Base-by-base conservation (phyloP, 768 basidiomycete species). In the Tricholoma sp. region DNA sequence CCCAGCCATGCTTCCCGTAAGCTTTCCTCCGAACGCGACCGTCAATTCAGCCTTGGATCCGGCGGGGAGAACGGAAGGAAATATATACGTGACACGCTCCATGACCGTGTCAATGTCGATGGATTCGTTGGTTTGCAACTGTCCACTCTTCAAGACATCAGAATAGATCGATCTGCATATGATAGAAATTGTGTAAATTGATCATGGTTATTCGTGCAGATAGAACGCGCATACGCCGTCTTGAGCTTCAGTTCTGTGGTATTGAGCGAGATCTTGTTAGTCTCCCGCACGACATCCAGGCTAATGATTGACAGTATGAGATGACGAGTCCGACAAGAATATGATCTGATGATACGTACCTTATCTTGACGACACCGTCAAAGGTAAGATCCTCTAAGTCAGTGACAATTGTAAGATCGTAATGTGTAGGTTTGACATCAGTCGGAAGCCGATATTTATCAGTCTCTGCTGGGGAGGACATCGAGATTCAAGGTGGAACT, bases 321-420 rank as follows among this genome's bases (percentile, higher is more conserved):
- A 47, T 18, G 51, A 17, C 31, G n/a, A 24, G 24, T 24, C 24
- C 24, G 5, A 15, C 18, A 13, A 31, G 18, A 6, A 31, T 42
- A 34, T 4, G 28, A 18, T 32, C 7, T n/a, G 34, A 31, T 28
- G 34, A 34, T 18, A 72, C 82, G 53, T 57, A 84, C 91, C 80
- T 76, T 65, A 90, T 82, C 61, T 82, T 83, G 52, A 87, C 89
- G 34, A 85, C 76, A 45, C 96, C 96, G 41, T 83, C 76, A 68
- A 94, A 98, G 9, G 74, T 80, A 57, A 84, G 78, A 17, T 77
- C 79, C 54, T 87, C 79, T 52, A 98, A 82, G 72, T 98, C 91
- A 2, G 92, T 94, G 64, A 80, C 83, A 66, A 94, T 73, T 49
- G 82, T 83, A 51, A 94, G 67, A 63, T 90, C 86, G 70, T 94